These are phyloP conservation scores for Pyronema omphalodes DNA, from an alignment of 495 filamentous ascomycete species.

Conservation along the genomic window DNA sequence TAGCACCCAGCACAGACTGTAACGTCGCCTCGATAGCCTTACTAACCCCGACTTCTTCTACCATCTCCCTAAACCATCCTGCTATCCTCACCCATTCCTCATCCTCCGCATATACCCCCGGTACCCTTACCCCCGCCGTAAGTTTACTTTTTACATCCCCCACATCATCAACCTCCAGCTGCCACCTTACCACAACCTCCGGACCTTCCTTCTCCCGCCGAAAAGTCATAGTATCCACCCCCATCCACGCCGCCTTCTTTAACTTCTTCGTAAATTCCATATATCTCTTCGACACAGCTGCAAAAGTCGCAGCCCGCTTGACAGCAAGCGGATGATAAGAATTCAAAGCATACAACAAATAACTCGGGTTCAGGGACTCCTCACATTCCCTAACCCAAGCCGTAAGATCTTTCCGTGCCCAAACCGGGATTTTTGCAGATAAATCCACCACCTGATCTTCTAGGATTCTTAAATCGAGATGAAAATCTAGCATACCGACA, in stretches of 20 bases:
- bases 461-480: background rate
- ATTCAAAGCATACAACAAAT: constrained; percentile 11
- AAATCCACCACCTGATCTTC: background rate
- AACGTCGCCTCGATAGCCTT: no score
- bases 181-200: constrained; percentile 13
- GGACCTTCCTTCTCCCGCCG: background rate
- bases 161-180: constrained; percentile 1
- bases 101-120: background rate
- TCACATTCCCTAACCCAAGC: background rate
- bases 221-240: background rate
- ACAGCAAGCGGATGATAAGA: constrained; percentile 9
- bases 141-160: constrained; percentile 14
- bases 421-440: constrained; percentile 5
- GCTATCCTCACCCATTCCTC: no score
- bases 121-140: constrained; percentile 12
- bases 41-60: no score
- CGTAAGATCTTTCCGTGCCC: constrained; percentile 8
- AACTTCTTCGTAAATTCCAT: constrained; percentile 5
- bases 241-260: constrained; percentile 10
- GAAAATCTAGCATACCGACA: constrained; percentile 12
- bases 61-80: no score
- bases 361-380: constrained; percentile 3
- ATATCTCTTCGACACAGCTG: constrained; percentile 2
- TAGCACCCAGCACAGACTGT: no score
- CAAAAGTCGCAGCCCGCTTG: constrained; percentile 8